Evolutionary conservation across 306 rosid genomes (phyloP).

Genomic region (Glycine tomentella): DNA sequence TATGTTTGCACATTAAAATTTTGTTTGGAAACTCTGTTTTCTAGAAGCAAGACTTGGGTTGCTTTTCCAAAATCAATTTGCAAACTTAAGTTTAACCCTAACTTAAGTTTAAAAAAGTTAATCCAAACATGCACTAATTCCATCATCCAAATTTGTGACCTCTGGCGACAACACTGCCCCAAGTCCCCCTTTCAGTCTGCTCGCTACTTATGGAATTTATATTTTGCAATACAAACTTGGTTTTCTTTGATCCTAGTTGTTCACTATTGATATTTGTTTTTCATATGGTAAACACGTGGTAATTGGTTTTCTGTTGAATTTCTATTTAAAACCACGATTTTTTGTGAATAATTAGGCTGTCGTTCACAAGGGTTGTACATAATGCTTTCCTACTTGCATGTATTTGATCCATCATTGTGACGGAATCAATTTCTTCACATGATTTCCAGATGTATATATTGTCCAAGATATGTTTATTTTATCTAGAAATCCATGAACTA

Average conservation of each 20-base stretch:
- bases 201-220: background rate
- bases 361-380: conserved; percentile 11
- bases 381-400: conserved; percentile 17
- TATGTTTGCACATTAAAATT: too few species aligned
- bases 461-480: conserved; percentile 3
- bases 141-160: background rate
- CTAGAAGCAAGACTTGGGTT: too few species aligned
- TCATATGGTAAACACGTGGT: background rate
- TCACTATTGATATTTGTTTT: conserved; percentile 10
- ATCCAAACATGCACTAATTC: too few species aligned
- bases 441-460: conserved; percentile 4
- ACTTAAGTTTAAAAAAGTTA: too few species aligned
- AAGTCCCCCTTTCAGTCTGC: conserved; percentile 6
- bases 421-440: conserved; percentile 11
- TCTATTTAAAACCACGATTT: too few species aligned
- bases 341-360: conserved; percentile 14
- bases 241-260: conserved; percentile 26
- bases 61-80: too few species aligned
- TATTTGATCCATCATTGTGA: conserved; percentile 8
- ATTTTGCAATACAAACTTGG: conserved; percentile 1
- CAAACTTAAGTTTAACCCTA: too few species aligned
- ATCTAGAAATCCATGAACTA: conserved; percentile 27
- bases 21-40: too few species aligned
- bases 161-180: background rate
- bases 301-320: background rate